Conservation (phyloP, 306 rosid species). For the Citrullus amarus region DNA sequence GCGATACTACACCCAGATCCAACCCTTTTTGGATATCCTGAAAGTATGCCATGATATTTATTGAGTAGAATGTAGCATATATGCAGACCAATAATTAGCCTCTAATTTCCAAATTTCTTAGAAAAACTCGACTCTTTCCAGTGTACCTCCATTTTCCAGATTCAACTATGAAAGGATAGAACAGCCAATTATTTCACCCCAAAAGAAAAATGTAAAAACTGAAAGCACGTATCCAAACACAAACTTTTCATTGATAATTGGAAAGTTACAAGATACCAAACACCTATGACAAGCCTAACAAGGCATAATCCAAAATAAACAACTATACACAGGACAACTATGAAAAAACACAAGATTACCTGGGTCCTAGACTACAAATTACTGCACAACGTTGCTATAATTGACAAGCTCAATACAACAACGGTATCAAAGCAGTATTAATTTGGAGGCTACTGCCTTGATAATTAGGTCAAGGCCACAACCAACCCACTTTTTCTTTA, state of each 20-base stretch:
- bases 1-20: conserved; percentile 94
- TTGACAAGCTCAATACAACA: background rate
- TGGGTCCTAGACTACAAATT: background rate
- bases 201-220: background rate
- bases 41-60: conserved; percentile 14
- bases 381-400: background rate
- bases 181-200: background rate
- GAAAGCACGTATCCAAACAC: background rate
- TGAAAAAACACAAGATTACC: no score
- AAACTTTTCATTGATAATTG: background rate
- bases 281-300: background rate
- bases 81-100: background rate
- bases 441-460: background rate
- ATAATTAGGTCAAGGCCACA: background rate
- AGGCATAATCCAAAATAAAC: background rate
- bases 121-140: background rate
- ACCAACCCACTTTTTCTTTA: background rate
- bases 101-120: background rate
- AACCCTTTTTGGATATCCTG: conserved; percentile 96
- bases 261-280: background rate
- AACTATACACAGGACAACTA: background rate
- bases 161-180: background rate
- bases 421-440: background rate
- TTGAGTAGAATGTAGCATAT: conserved; percentile 8
- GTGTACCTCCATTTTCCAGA: background rate